Evolutionary conservation across 2,329 filamentous ascomycete species (phyloP).

Genomic region (Dactylonectria estremocensis): DNA sequence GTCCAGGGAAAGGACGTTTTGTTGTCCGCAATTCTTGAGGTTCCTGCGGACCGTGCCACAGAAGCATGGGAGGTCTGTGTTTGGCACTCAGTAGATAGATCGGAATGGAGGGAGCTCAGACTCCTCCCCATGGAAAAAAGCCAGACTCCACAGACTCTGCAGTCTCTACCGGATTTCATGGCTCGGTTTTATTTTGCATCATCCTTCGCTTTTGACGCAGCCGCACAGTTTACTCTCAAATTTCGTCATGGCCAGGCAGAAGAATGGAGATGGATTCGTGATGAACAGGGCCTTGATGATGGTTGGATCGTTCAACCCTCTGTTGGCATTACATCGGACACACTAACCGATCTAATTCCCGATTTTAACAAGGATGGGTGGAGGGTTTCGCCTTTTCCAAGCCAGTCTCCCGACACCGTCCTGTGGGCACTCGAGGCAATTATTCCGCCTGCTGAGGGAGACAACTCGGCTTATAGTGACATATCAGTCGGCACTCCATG

Average conservation of each 20-base stretch:
- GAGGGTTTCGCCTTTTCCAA: constrained; percentile 67
- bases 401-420: constrained; percentile 78
- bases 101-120: constrained; percentile 68
- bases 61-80: constrained; percentile 80
- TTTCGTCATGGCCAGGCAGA: constrained; percentile 69
- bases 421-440: constrained; percentile 77
- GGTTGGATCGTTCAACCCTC: constrained; percentile 70
- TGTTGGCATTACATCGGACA: constrained; percentile 51
- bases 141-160: constrained; percentile 66
- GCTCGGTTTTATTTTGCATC: constrained; percentile 68
- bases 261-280: constrained; percentile 80
- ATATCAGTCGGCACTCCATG: constrained; percentile 76
- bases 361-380: constrained; percentile 69
- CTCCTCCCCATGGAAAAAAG: constrained; percentile 50
- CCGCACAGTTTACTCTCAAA: constrained; percentile 79
- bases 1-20: constrained; percentile 64
- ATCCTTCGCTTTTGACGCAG: constrained; percentile 62
- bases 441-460: constrained; percentile 70
- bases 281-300: constrained; percentile 75
- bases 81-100: constrained; percentile 77
- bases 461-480: constrained; percentile 70
- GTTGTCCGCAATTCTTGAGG: constrained; percentile 81
- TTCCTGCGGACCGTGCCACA: constrained; percentile 67
- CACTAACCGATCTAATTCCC: constrained; percentile 70
- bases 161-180: constrained; percentile 49